A percentile compares a stretch with the other conserved stretches of the same genome.
Conservation (phyloP, 495 filamentous ascomycete genomes). For the Amorphotheca resinae region DNA sequence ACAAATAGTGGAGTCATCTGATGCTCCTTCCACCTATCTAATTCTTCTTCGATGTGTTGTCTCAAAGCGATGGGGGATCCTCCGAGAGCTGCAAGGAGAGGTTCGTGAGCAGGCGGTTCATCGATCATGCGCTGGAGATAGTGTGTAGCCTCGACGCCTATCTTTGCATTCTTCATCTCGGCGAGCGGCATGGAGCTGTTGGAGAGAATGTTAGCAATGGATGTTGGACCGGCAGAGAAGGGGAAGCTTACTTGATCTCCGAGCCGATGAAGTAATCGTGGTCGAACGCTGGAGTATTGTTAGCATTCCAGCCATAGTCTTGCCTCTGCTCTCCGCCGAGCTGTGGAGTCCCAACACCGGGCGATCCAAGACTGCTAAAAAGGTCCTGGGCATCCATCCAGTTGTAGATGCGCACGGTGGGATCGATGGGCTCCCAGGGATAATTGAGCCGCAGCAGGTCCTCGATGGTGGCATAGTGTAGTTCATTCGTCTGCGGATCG, state of each 20-base stretch:
- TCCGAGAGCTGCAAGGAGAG: slow-evolving; percentile 78
- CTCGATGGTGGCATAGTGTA: too few species aligned
- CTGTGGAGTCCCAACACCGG: too few species aligned
- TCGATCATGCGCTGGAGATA: slow-evolving; percentile 69
- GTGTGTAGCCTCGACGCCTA: slow-evolving; percentile 69
- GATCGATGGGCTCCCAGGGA: too few species aligned
- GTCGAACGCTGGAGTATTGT: slow-evolving; percentile 1
- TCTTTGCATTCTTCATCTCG: slow-evolving; percentile 14
- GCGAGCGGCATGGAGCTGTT: slow-evolving; percentile 9
- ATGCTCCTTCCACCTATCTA: slow-evolving; percentile 52
- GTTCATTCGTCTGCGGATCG: too few species aligned
- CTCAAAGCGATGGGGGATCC: slow-evolving; percentile 72
- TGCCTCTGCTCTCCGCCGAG: too few species aligned
- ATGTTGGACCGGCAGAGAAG: not conserved
- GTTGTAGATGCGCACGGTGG: not conserved
- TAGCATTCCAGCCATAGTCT: too few species aligned
- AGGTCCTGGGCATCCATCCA: not conserved
- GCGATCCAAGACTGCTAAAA: slow-evolving; percentile 4
- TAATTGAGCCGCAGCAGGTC: too few species aligned
- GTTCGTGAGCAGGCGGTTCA: slow-evolving; percentile 57
- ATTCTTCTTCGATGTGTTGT: slow-evolving; percentile 56
- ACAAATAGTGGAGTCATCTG: slow-evolving; percentile 66
- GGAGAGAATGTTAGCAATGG: not conserved
- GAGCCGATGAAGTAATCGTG: slow-evolving; percentile 1
- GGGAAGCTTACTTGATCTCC: slow-evolving; percentile 3